These are phyloP conservation scores for Claviceps monticola DNA, from an alignment of 2,329 filamentous ascomycete genomes.

Conservation along the genomic window DNA sequence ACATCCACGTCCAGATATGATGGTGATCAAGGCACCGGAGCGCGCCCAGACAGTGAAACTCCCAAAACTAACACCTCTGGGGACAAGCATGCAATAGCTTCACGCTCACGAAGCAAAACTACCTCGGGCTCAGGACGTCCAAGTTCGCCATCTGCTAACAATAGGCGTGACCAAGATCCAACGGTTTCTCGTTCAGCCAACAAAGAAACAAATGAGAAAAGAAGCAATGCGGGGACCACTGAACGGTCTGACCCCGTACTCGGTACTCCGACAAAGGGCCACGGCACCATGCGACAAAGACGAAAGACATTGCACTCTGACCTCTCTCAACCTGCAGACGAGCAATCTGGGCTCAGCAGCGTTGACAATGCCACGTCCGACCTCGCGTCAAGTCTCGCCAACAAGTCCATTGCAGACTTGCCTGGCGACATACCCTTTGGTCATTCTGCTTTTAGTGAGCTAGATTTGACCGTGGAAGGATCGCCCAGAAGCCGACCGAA, in stretches of 20 bases:
- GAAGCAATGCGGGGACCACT: slow-evolving; percentile 17
- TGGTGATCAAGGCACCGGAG: slow-evolving; percentile 14
- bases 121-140: slow-evolving; percentile 11
- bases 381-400: slow-evolving; percentile 23
- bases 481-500: slow-evolving; percentile 28
- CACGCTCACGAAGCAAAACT: slow-evolving; percentile 16
- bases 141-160: slow-evolving; percentile 12
- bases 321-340: slow-evolving; percentile 14
- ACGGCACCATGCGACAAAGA: slow-evolving; percentile 15
- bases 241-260: slow-evolving; percentile 24
- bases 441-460: slow-evolving; percentile 51
- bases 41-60: slow-evolving; percentile 16
- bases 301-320: slow-evolving; percentile 13
- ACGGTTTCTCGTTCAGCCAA: slow-evolving; percentile 9
- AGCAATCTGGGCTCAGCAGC: slow-evolving; percentile 14
- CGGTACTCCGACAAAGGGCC: slow-evolving; percentile 25
- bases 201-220: slow-evolving; percentile 6
- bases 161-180: slow-evolving; percentile 15
- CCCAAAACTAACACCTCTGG: slow-evolving; percentile 12
- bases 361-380: slow-evolving; percentile 17
- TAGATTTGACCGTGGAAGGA: slow-evolving; percentile 40
- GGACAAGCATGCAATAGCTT: slow-evolving; percentile 7
- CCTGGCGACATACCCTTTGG: slow-evolving; percentile 46
- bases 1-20: background rate
- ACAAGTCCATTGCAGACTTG: slow-evolving; percentile 43